Base-by-base conservation (phyloP, 306 rosid genomes). In the Cucurbita ficifolia region DNA sequence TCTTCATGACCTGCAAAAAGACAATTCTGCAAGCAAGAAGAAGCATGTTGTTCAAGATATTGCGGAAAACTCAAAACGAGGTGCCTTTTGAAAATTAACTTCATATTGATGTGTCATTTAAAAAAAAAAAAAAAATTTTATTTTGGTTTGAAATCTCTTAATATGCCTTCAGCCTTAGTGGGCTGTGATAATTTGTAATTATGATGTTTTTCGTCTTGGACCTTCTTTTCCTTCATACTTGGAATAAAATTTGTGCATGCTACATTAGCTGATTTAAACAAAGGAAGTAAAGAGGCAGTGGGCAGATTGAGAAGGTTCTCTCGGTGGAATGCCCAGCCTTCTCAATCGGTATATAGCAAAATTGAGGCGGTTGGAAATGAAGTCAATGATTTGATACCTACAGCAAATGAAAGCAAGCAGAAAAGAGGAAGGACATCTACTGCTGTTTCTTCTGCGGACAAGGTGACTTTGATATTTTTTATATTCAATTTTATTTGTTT, bases 271-370 rank as follows among this genome's bases (percentile, higher is more conserved):
- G 76, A 73, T 84, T 81, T 74, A 79, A 75, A 76, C 55, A 86
- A 84, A 78, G 79, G 84, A 62, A 75, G 74, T 79, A 80, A 73
- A 72, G 88, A 80, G 73, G 85, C 81, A 75, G 72, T 80, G 64
- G 76, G 59, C 46, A 89, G 86, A 84, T 78, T 74, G 72, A 82
- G 84, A 78, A 95, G 78, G 82, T 86, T 82, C 56, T 88, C 97
- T 91, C 85, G 96, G n/a, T 89, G 90, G 92, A 91, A 80, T 84
- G 74, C 85, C 35, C 76, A 82, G 49, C 86, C 86, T 76, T 81
- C 82, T 76, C 88, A 77, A 40, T 82, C 82, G 54, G 74, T 49
- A 63, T 21, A 65, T 36, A 78, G 80, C 77, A 84, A 74, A 76
- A 45, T 65, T 38, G 88, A 81, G 48, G 77, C 75, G 36, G 77